These are phyloP conservation scores for Syzygium jambos DNA, from an alignment of 345 rosid genomes.

Conservation along the genomic window DNA sequence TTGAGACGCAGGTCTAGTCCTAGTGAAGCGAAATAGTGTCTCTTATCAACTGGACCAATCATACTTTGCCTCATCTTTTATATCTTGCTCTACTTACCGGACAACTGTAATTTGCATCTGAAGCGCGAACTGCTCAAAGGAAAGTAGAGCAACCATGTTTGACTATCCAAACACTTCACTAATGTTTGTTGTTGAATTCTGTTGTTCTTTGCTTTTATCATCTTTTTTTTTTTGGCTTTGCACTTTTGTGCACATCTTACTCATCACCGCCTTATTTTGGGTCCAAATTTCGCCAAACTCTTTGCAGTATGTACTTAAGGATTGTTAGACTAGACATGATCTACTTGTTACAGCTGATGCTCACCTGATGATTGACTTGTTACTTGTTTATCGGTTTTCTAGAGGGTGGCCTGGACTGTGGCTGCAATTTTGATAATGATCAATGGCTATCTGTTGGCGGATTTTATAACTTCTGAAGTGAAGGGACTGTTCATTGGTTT, in stretches of 20 bases:
- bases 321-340: not conserved
- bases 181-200: not conserved
- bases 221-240: not conserved
- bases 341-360: not conserved
- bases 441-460: constrained; percentile 73
- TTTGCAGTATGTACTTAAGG: not conserved
- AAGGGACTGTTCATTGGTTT: constrained; percentile 46
- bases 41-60: not conserved
- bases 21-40: not conserved
- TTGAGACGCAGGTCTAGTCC: not conserved
- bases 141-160: not conserved
- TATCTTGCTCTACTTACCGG: not conserved
- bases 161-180: too few relatives aligned
- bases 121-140: not conserved
- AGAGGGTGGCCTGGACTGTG: constrained; percentile 86
- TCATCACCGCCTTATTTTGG: not conserved
- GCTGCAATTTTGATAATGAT: constrained; percentile 73
- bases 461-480: constrained; percentile 78
- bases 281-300: not conserved
- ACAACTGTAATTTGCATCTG: not conserved
- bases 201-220: not conserved
- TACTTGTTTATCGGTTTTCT: constrained; percentile 1
- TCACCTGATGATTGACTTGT: not conserved
- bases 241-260: not conserved
- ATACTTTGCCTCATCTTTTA: not conserved